A percentile compares a stretch with the other conserved stretches of the same genome.
Evolutionary conservation across 2,329 filamentous ascomycete genomes (phyloP).

Genomic region (Sarocladium brachiariae): DNA sequence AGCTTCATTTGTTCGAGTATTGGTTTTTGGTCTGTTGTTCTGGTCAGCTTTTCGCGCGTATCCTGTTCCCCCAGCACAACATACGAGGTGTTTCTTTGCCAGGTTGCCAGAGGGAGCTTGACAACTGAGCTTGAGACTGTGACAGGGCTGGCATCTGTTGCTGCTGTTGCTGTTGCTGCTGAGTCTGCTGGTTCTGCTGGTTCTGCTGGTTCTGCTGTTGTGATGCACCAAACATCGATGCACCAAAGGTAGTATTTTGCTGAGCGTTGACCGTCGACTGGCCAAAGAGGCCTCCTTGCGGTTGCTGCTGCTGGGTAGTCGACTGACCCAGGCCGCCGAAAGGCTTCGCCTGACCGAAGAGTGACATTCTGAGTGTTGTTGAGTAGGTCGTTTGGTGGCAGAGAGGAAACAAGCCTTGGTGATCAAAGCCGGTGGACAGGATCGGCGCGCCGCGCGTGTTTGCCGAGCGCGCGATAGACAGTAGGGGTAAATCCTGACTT

Average conservation of each 20-base stretch:
- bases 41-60: not conserved
- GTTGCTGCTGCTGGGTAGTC: constrained; percentile 23
- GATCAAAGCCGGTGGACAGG: too few species aligned
- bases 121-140: constrained; percentile 40
- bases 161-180: constrained; percentile 32
- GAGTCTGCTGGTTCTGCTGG: constrained; percentile 29
- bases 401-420: too few species aligned
- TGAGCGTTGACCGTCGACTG: constrained; percentile 26
- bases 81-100: constrained; percentile 43
- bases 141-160: constrained; percentile 36
- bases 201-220: constrained; percentile 33
- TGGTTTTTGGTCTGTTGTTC: constrained; percentile 52
- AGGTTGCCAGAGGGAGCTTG: constrained; percentile 47
- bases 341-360: constrained; percentile 35
- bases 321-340: constrained; percentile 31
- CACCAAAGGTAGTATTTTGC: constrained; percentile 18
- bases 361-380: constrained; percentile 21
- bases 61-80: constrained; percentile 12
- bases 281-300: constrained; percentile 22
- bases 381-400: too few species aligned
- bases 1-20: constrained; percentile 67
- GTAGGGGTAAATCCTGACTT: too few species aligned
- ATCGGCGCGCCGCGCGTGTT: not conserved
- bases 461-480: too few species aligned
- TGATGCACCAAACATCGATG: constrained; percentile 15